Conservation (phyloP, 495 filamentous ascomycete genomes). For the Neurospora sp. region DNA sequence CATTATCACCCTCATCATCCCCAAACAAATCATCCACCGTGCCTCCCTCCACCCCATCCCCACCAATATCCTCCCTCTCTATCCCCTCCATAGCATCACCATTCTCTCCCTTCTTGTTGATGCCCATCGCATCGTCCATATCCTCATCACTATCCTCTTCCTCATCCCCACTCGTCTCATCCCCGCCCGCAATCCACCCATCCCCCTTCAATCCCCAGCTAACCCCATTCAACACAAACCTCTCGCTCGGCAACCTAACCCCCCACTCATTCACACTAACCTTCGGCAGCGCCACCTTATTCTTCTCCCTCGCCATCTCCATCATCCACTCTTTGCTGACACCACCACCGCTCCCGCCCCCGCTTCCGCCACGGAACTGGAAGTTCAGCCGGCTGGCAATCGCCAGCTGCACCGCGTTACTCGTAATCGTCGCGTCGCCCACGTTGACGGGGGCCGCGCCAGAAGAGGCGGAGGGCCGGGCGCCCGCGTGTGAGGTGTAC, state of each 20-base stretch:
- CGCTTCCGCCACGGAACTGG: constrained; percentile 41
- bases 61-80: constrained; percentile 37
- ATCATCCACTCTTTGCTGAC: constrained; percentile 79
- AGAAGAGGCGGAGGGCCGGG: constrained; percentile 32
- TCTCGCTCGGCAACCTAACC: constrained; percentile 76
- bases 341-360: constrained; percentile 28
- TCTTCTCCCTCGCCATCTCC: constrained; percentile 74
- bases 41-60: constrained; percentile 31
- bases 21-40: constrained; percentile 4
- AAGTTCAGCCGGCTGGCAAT: constrained; percentile 40
- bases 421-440: constrained; percentile 33
- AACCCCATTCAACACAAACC: constrained; percentile 78
- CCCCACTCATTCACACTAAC: constrained; percentile 66
- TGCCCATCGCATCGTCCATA: constrained; percentile 26
- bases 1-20: constrained; percentile 25
- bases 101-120: constrained; percentile 10
- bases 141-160: constrained; percentile 33
- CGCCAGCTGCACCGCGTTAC: constrained; percentile 40
- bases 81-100: constrained; percentile 17
- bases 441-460: constrained; percentile 38
- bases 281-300: constrained; percentile 68
- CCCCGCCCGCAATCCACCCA: constrained; percentile 50
- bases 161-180: constrained; percentile 45
- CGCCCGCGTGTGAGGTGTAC: constrained; percentile 44
- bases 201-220: constrained; percentile 71